A percentile compares a stretch with the other conserved stretches of the same genome.
Conservation (phyloP, 2,329 filamentous ascomycete species). For the Cryphonectria japonica region DNA sequence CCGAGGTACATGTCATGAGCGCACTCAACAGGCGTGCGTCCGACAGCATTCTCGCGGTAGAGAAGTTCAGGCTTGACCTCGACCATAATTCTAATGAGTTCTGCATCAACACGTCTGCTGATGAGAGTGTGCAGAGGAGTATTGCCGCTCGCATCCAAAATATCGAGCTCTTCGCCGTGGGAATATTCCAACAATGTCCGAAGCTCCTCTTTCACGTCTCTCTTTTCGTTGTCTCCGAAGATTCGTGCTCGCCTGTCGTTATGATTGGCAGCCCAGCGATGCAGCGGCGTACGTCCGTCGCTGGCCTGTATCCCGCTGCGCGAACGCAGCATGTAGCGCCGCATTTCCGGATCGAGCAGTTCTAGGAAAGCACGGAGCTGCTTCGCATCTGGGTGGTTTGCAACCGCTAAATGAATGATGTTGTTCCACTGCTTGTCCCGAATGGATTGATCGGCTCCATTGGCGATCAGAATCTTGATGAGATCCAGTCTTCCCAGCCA, state of each 20-base stretch:
- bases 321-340: constrained; percentile 62
- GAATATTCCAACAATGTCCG: constrained; percentile 58
- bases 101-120: constrained; percentile 39
- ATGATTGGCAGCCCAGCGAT: constrained; percentile 55
- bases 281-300: constrained; percentile 66
- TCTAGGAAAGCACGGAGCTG: constrained; percentile 54
- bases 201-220: constrained; percentile 45
- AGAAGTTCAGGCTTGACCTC: constrained; percentile 62
- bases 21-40: constrained; percentile 72
- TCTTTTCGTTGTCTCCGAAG: background rate
- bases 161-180: constrained; percentile 57
- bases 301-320: constrained; percentile 52
- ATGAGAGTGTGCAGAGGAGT: constrained; percentile 66
- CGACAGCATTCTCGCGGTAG: constrained; percentile 75
- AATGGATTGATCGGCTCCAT: constrained; percentile 70
- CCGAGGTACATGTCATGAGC: constrained; percentile 59
- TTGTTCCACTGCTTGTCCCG: constrained; percentile 68
- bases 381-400: constrained; percentile 38
- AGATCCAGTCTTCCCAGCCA: constrained; percentile 56
- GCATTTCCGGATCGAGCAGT: constrained; percentile 60
- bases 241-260: background rate
- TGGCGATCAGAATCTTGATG: constrained; percentile 64
- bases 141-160: constrained; percentile 68
- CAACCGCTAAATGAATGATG: constrained; percentile 64
- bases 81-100: constrained; percentile 52